A percentile compares a stretch with the other conserved stretches of the same genome.
phyloP scores from a whole-genome alignment of 805 yeast genomes.

The Metschnikowia gelsemii region DNA sequence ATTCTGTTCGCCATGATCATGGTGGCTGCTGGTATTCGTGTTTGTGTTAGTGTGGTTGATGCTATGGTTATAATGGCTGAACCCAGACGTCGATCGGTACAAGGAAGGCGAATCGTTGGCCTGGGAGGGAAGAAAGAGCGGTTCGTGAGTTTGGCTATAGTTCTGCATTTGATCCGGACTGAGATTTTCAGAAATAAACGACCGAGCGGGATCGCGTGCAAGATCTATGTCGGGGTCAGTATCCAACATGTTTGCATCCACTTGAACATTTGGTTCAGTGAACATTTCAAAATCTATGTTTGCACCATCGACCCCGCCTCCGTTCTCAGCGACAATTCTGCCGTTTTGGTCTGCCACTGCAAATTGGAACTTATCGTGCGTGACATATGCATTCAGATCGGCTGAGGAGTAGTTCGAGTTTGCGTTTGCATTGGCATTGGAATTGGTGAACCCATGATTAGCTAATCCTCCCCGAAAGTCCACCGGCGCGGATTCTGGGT shows the following conservation, averaged over 20 bases:
- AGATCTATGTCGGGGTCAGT: too few species aligned
- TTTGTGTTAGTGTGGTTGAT: neutral
- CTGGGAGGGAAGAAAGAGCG: too few species aligned
- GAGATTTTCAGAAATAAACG: constrained; percentile 4
- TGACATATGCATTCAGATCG: too few species aligned
- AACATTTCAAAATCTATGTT: neutral
- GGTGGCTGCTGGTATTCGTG: neutral
- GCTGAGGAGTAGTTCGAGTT: neutral
- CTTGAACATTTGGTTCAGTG: neutral
- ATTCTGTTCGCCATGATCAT: neutral
- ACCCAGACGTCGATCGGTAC: too few species aligned
- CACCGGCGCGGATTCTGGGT: neutral
- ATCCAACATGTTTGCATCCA: neutral
- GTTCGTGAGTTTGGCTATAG: too few species aligned
- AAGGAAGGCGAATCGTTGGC: too few species aligned
- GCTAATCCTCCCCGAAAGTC: neutral
- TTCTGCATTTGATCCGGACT: constrained; percentile 4
- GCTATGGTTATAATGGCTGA: neutral
- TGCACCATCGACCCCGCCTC: neutral
- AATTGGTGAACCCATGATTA: neutral
- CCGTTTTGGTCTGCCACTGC: neutral
- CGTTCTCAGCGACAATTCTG: neutral
- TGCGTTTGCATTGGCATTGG: neutral
- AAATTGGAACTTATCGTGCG: constrained; percentile 5
- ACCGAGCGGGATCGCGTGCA: neutral